These are phyloP conservation scores for Fusarium torreyae DNA, from an alignment of 2,329 filamentous ascomycete species.

Conservation along the genomic window DNA sequence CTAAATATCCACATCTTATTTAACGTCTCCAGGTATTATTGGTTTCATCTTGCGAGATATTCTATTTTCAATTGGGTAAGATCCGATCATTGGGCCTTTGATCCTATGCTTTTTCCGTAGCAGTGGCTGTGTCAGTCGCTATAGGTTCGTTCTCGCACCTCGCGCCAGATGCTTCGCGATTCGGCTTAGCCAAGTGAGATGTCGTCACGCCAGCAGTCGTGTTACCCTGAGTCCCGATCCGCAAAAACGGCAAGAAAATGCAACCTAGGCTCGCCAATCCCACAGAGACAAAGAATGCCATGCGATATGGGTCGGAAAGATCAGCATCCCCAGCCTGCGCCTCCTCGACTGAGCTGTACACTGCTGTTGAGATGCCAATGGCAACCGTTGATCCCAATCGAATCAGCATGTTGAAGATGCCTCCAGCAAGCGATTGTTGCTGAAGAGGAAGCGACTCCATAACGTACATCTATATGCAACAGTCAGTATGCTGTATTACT, in stretches of 20 bases:
- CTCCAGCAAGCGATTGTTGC: constrained; percentile 77
- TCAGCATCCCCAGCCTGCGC: constrained; percentile 37
- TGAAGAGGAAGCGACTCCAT: constrained; percentile 73
- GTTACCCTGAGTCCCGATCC: constrained; percentile 42
- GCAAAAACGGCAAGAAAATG: constrained; percentile 36
- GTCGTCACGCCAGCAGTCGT: constrained; percentile 26
- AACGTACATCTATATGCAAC: constrained; percentile 73
- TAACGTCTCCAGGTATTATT: constrained; percentile 2
- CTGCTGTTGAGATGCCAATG: constrained; percentile 73
- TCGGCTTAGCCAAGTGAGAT: constrained; percentile 30
- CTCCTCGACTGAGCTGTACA: constrained; percentile 65
- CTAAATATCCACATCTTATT: constrained; percentile 29
- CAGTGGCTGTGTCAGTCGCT: constrained; percentile 10
- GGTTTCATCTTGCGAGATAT: neutral
- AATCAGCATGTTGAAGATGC: constrained; percentile 77
- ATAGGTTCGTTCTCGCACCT: constrained; percentile 1
- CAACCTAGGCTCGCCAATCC: constrained; percentile 38
- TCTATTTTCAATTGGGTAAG: constrained; percentile 1
- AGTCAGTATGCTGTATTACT: constrained; percentile 6
- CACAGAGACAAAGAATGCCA: constrained; percentile 43
- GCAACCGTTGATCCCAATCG: constrained; percentile 72
- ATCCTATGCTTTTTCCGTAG: constrained; percentile 1
- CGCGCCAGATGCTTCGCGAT: constrained; percentile 6
- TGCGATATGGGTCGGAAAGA: constrained; percentile 27
- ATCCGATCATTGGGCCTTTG: neutral